Evolutionary conservation across 495 filamentous ascomycete species (phyloP).

Genomic region (Tuber melanosporum): DNA sequence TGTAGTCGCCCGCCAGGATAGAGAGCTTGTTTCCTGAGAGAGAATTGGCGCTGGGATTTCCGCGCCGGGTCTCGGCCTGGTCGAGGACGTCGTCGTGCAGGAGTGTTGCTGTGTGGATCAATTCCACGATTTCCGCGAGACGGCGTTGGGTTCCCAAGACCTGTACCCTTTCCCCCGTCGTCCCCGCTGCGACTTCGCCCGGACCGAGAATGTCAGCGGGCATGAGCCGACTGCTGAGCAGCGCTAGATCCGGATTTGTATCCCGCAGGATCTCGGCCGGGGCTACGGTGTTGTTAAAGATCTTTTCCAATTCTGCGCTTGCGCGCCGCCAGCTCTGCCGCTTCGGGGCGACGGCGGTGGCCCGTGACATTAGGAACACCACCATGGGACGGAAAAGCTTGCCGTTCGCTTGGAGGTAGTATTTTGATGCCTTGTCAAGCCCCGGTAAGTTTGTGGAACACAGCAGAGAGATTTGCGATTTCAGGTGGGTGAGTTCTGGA

Average conservation of each 20-base stretch:
- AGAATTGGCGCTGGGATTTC: constrained; percentile 78
- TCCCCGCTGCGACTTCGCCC: neutral
- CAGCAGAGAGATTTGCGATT: constrained; percentile 37
- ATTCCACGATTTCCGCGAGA: constrained; percentile 90
- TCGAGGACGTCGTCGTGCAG: constrained; percentile 98
- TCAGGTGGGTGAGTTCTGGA: constrained; percentile 35
- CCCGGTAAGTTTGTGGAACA: constrained; percentile 52
- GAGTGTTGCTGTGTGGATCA: constrained; percentile 93
- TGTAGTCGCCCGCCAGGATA: constrained; percentile 89
- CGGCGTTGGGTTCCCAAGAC: constrained; percentile 89
- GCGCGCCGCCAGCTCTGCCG: constrained; percentile 36
- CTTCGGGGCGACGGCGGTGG: constrained; percentile 74
- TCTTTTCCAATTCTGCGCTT: constrained; percentile 31
- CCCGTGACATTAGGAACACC: constrained; percentile 90
- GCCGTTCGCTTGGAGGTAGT: constrained; percentile 94
- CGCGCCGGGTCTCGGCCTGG: constrained; percentile 73
- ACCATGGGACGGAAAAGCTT: constrained; percentile 94
- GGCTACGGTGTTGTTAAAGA: constrained; percentile 71
- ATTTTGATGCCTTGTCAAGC: constrained; percentile 90
- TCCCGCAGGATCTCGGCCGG: constrained; percentile 69
- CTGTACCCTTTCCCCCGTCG: constrained; percentile 28
- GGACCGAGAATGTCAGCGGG: constrained; percentile 34
- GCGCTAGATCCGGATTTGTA: constrained; percentile 61
- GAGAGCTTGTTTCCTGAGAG: constrained; percentile 99
- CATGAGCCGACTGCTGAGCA: constrained; percentile 38